Base-by-base conservation (phyloP, 2,329 filamentous ascomycete species). In the Colletotrichum lentis region DNA sequence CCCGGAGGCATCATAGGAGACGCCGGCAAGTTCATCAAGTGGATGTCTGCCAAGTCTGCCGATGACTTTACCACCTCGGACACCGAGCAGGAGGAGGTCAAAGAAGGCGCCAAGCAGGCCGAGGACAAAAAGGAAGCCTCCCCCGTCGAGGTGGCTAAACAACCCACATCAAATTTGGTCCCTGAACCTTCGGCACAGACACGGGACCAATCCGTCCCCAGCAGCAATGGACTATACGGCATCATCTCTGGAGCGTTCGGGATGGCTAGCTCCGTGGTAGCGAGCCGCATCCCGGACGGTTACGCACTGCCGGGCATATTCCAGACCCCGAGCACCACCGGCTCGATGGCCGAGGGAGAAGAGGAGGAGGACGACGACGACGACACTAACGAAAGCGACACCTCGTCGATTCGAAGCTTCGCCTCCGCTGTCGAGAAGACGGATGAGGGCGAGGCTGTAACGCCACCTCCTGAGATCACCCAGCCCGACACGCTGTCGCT, bases 11-110 rank as follows among this genome's bases (percentile, higher is more conserved):
- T 97, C 73, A 86, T 93, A 31, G 84, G 84, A 49, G 94, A 97
- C 76, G 91, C 93, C 0, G 85, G 86, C 61, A 96, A 94, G 77
- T 96, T 97, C 72, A 77, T 96, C 16, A 87, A 93, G 65, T 97
- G 94, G 94, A 74, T 86, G 37, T 80, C 80, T 8, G 76, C 81
- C 5, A 82, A 80, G 68, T 76, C 76, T 11, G 71, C 76, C 16
- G 75, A 79, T 5, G 78, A 78, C 6, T 77, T 81, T 24, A 69
- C 72, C 5, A 67, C 77, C 62, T 63, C 72, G 35, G 65, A 71
- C 22, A 39, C 58, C 8, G 52, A 52, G 22, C 39, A 70, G 27
- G 58, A 62, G 52, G 44, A 67, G 16, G 67, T 58, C n/a, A 73
- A 73, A 59, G 67, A 69, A 31, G 73, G 73, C 12, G 69, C 69